These are phyloP conservation scores for Globisporangium canariense DNA, from an alignment of 352 stramenopile species.

Conservation along the genomic window DNA sequence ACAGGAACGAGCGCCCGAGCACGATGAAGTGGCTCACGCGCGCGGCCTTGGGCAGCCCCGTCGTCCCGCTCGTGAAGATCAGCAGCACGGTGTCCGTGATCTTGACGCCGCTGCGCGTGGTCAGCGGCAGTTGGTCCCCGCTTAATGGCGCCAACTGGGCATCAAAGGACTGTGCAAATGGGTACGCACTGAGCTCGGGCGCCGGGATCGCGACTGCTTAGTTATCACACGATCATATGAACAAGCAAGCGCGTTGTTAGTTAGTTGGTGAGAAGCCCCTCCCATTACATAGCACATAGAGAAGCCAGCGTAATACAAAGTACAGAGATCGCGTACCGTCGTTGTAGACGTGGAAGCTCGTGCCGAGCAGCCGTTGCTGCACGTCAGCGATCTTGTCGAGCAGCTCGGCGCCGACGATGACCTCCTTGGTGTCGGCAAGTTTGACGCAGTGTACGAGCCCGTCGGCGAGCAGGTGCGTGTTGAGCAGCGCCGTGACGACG, in stretches of 20 bases:
- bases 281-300: neutral
- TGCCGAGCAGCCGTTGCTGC: slow-evolving; percentile 26
- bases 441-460: slow-evolving; percentile 69
- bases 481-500: slow-evolving; percentile 80
- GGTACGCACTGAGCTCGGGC: slow-evolving; percentile 15
- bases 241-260: neutral
- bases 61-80: slow-evolving; percentile 34
- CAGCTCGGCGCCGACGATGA: slow-evolving; percentile 72
- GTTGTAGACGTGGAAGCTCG: slow-evolving; percentile 49
- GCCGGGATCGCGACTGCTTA: slow-evolving; percentile 19
- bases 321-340: slow-evolving; percentile 25
- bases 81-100: slow-evolving; percentile 60
- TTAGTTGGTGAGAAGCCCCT: too few relatives aligned
- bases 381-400: slow-evolving; percentile 37
- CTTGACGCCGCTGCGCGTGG: slow-evolving; percentile 31
- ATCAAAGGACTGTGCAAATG: slow-evolving; percentile 47
- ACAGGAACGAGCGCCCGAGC: slow-evolving; percentile 49
- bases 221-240: neutral
- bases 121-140: slow-evolving; percentile 22
- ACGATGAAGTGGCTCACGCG: slow-evolving; percentile 74
- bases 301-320: neutral
- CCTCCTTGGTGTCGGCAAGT: slow-evolving; percentile 47
- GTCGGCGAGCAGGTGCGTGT: slow-evolving; percentile 66
- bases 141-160: slow-evolving; percentile 26
- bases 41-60: slow-evolving; percentile 68